Evolutionary conservation across 805 yeast genomes (phyloP), one percentile per base, ranked within the genome.

Genomic region (Monosporozyma aquatica): DNA sequence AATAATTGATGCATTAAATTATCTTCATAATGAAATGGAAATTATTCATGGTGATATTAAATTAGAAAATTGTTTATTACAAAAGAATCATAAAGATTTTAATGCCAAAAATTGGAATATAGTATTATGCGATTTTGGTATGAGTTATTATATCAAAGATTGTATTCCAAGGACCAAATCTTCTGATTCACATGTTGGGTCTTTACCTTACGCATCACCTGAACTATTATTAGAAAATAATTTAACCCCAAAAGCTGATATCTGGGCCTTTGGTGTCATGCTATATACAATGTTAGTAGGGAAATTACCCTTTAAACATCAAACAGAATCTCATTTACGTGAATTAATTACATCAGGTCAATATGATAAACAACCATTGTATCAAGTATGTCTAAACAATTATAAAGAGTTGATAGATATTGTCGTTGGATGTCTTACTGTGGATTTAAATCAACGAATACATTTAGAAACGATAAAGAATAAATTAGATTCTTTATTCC

Each of bases 141-240:
- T 89, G 94, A 68, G 77, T 38, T 65, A 67, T 14, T 34, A 23
- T 41, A 47, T 33, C 49, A 42, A 45, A 49, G 43, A 37, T 18
- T 18, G 32, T 33, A 15, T 37, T 35, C 27, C 5, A 11, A 22
- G 17, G 14, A 15, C 22, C 22, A 14, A n/a, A n/a, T n/a, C n/a
- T 2, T 20, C 35, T 9, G 42, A 36, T 9, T 65, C 76, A 18
- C 82, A 80, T 51, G 83, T 86, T 38, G 97, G 97, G 0, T 87
- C 95, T 1, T 67, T 89, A 25, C 96, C 97, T 0, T 89, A 87
- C 59, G 95, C 96, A 0, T 76, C 95, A 0, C 97, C 97, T 0
- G 96, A 89, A 57, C 68, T 87, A 14, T 64, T 87, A 32, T 21
- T 20, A 2, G 37, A 40, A 13, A 39, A 43, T 15, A 17, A 23